These are phyloP conservation scores for Phytophthora nicotianae DNA, from an alignment of 352 stramenopile species.

Conservation along the genomic window DNA sequence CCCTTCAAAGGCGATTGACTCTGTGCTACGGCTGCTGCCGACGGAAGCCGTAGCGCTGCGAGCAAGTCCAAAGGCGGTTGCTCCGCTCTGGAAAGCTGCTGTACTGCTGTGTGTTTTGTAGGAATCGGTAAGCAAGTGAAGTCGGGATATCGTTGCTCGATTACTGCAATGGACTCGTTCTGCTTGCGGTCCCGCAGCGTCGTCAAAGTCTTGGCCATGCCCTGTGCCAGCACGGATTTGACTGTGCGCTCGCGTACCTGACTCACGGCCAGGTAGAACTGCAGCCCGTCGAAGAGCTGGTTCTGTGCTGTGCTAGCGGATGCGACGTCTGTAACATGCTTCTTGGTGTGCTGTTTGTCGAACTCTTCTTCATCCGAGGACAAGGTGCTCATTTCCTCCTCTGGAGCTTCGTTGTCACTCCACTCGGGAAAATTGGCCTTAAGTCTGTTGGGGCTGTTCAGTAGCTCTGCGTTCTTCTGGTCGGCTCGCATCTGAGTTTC, in stretches of 20 bases:
- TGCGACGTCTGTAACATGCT: slow-evolving; percentile 3
- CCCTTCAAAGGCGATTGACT: slow-evolving; percentile 13
- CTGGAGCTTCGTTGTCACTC: slow-evolving; percentile 34
- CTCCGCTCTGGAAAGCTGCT: slow-evolving; percentile 5
- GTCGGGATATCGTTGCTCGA: slow-evolving; percentile 66
- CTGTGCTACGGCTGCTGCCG: slow-evolving; percentile 19
- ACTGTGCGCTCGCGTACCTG: slow-evolving; percentile 45
- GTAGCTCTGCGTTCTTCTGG: slow-evolving; percentile 37
- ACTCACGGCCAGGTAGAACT: slow-evolving; percentile 70
- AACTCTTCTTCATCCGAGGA: slow-evolving; percentile 29
- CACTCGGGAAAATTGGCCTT: slow-evolving; percentile 19
- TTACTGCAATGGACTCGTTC: slow-evolving; percentile 59
- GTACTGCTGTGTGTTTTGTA: slow-evolving; percentile 12
- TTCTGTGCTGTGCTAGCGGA: slow-evolving; percentile 18
- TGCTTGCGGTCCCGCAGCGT: slow-evolving; percentile 38
- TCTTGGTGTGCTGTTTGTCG: slow-evolving; percentile 13
- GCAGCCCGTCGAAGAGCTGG: slow-evolving; percentile 58
- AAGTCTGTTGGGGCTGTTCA: slow-evolving; percentile 6
- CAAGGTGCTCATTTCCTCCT: slow-evolving; percentile 37
- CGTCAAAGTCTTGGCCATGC: slow-evolving; percentile 41
- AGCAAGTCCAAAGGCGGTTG: slow-evolving; percentile 35
- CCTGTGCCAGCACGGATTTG: slow-evolving; percentile 42
- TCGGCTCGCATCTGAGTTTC: slow-evolving; percentile 34
- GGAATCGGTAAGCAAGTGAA: slow-evolving; percentile 55
- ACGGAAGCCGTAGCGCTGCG: slow-evolving; percentile 35